Conservation (phyloP, 225 moss, liverwort and hornwort genomes). For the Asterella californica region DNA sequence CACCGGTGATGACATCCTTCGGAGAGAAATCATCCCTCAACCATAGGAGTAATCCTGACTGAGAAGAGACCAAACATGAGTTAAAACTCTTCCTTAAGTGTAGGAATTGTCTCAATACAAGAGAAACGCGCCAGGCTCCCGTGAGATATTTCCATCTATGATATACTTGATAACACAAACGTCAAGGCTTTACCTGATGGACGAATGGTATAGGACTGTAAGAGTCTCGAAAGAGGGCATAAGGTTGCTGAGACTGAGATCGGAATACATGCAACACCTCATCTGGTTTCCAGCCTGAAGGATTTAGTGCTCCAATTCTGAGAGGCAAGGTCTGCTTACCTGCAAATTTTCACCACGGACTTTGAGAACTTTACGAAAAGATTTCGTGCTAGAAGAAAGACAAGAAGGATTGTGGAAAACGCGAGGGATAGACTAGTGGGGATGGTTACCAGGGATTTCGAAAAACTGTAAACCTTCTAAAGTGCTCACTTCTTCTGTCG, state of each 20-base stretch:
- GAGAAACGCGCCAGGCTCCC: not conserved
- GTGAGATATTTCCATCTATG: not conserved
- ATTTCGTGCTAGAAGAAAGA: not conserved
- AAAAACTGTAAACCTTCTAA: conserved; percentile 61
- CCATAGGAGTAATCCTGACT: conserved; percentile 74
- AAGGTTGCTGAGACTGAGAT: conserved; percentile 30
- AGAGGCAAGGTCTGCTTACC: conserved; percentile 30
- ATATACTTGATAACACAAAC: too few species aligned
- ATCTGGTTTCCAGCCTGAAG: conserved; percentile 32
- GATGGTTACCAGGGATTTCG: conserved; percentile 39
- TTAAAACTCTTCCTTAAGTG: not conserved
- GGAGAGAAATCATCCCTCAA: conserved; percentile 57
- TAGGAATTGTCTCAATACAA: not conserved
- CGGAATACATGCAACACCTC: conserved; percentile 36
- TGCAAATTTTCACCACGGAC: conserved; percentile 20
- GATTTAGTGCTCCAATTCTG: conserved; percentile 42
- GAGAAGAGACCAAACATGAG: conserved; percentile 10
- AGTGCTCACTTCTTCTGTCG: conserved; percentile 78
- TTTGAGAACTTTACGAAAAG: too few species aligned
- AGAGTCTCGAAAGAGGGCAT: conserved; percentile 29
- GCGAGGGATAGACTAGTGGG: not conserved
- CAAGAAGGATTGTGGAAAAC: not conserved
- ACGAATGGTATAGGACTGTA: conserved; percentile 9
- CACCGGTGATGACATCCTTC: conserved; percentile 71
- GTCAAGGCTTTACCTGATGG: conserved; percentile 21